These are phyloP conservation scores for Tolypocladium nubicola DNA, from an alignment of 2,329 filamentous ascomycete species.

Conservation along the genomic window DNA sequence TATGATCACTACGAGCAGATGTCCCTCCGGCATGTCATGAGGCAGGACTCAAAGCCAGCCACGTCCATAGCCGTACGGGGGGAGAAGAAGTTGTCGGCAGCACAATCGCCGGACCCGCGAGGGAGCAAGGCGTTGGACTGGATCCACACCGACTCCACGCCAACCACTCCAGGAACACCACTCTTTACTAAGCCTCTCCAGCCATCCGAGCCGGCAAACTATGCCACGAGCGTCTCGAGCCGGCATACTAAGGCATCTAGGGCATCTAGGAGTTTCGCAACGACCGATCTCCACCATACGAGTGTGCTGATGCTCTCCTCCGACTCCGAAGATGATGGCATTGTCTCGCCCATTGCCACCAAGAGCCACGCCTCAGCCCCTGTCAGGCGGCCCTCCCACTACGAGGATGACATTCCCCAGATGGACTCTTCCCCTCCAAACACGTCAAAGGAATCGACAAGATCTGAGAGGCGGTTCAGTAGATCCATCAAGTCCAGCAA, in stretches of 20 bases:
- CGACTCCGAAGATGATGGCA: constrained; percentile 40
- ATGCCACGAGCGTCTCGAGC: constrained; percentile 42
- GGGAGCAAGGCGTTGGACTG: constrained; percentile 5
- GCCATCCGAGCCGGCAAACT: constrained; percentile 24
- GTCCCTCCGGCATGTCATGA: constrained; percentile 34
- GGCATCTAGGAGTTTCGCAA: constrained; percentile 38
- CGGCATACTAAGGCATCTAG: constrained; percentile 44
- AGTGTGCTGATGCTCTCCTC: constrained; percentile 48
- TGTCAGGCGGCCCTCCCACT: background rate
- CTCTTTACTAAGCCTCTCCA: constrained; percentile 9
- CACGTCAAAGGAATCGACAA: constrained; percentile 9
- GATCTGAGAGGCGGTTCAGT: background rate
- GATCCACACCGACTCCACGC: constrained; percentile 4
- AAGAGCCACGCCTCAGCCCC: background rate
- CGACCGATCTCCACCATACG: constrained; percentile 41
- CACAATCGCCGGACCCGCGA: constrained; percentile 1
- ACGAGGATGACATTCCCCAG: constrained; percentile 2
- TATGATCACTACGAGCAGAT: constrained; percentile 50
- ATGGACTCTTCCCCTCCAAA: constrained; percentile 2
- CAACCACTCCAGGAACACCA: constrained; percentile 11
- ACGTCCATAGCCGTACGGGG: background rate
- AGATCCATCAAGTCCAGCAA: constrained; percentile 15
- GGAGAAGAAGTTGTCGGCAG: background rate
- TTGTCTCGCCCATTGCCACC: constrained; percentile 6
- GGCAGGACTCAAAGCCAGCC: constrained; percentile 10